Base-by-base conservation (phyloP, 306 rosid genomes). In the Coriaria nepalensis region DNA sequence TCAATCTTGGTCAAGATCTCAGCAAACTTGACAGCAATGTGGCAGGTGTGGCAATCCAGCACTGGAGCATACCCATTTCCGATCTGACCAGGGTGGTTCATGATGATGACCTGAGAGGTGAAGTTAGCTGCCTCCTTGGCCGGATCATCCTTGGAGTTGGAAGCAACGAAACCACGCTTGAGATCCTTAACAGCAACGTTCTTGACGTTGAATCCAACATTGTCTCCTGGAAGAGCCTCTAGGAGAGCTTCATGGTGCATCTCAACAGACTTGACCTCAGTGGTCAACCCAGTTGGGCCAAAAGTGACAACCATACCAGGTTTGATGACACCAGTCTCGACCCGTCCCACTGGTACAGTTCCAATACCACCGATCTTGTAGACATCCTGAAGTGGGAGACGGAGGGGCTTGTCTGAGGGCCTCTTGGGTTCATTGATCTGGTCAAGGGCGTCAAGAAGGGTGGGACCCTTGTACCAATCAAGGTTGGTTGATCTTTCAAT, bases 361-460 rank as follows among this genome's bases (percentile, higher is more conserved):
- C 29, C 29, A 20, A 20, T 20, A 20, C 29, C 29, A 20, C 29
- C 29, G 29, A 20, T 20, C 29, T 20, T 20, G 29, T 20, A 20
- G 29, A 20, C 29, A 20, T 20, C 29, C 29, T 20, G 29, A 20
- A 20, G 29, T 38, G 41, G 41, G 10, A 38, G 41, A 38, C 41
- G 41, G 4, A 46, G 50, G 8, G 50, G 50, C 50, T 46, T 46
- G 50, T 46, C 50, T 5, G 32, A 12, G 50, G 50, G 50, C 9
- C 50, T 46, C 32, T 46, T 13, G 8, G 50, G 50, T 33, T 46
- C 50, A 0, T 4, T 5, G 20, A 13, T 46, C 50, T 4, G 33
- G 50, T 46, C 50, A 46, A 46, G 50, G 2, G 50, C 50, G 2
- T 46, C 29, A 43, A 43, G 47, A 13, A 43, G 47, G 11, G 47